phyloP scores from a whole-genome alignment of 768 basidiomycete genomes.

The Glaciozyma antarctica region DNA sequence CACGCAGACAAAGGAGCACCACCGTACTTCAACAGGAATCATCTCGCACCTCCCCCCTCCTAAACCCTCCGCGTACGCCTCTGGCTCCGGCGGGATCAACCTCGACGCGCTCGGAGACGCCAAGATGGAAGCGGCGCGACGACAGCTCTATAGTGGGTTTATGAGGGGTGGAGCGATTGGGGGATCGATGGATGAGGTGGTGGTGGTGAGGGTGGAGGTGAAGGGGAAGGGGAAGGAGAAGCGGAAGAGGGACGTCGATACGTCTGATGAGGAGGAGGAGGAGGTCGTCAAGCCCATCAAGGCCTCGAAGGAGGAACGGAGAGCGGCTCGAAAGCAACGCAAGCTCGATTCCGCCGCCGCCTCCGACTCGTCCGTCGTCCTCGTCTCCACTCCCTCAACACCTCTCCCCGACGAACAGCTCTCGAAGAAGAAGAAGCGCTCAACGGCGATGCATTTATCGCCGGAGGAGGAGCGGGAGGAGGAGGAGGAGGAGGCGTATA shows the following conservation, averaged over 20 bases:
- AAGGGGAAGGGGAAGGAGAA: constrained; percentile 7
- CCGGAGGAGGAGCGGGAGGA: not conserved
- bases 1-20: not conserved
- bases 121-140: constrained; percentile 28
- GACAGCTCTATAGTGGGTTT: constrained; percentile 33
- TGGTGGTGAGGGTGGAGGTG: not conserved
- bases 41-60: constrained; percentile 25
- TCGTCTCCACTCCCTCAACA: not conserved
- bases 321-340: not conserved
- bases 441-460: not conserved
- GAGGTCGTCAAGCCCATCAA: not conserved
- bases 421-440: constrained; percentile 4
- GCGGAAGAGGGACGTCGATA: not conserved
- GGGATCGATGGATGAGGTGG: not conserved
- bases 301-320: not conserved
- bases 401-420: not conserved
- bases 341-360: not conserved
- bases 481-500: constrained; percentile 9
- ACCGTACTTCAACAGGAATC: constrained; percentile 33
- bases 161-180: constrained; percentile 17
- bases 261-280: not conserved
- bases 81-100: constrained; percentile 20
- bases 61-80: not conserved
- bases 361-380: not conserved
- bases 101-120: constrained; percentile 29